Conservation (phyloP, 768 basidiomycete species). For the Daedaleopsis sinensis region DNA sequence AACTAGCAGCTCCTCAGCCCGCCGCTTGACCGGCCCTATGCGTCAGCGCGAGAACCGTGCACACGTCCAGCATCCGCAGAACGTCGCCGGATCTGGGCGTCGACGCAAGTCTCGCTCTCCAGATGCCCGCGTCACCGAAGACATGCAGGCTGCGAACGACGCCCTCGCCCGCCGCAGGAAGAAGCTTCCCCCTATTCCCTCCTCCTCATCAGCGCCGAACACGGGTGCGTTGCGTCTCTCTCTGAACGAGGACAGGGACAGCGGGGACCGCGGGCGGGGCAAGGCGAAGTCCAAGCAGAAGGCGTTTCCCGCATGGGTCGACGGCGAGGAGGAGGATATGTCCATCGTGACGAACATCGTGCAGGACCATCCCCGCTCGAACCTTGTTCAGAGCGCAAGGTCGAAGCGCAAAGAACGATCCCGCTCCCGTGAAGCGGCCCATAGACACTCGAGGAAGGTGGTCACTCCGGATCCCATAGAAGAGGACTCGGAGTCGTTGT, state of each 20-base stretch:
- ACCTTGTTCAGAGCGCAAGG: slow-evolving; percentile 3
- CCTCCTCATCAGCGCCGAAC: neutral
- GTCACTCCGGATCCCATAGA: slow-evolving; percentile 33
- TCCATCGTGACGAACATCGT: slow-evolving; percentile 20
- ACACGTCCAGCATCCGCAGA: neutral
- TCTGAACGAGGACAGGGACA: slow-evolving; percentile 8
- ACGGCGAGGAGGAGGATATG: slow-evolving; percentile 13
- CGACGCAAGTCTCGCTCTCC: slow-evolving; percentile 41
- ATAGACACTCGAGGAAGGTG: slow-evolving; percentile 27
- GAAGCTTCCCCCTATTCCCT: slow-evolving; percentile 21
- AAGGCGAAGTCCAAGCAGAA: slow-evolving; percentile 16
- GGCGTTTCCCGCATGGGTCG: slow-evolving; percentile 7
- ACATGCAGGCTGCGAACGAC: slow-evolving; percentile 23
- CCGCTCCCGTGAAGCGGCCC: slow-evolving; percentile 37
- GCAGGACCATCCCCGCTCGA: slow-evolving; percentile 19
- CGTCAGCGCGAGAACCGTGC: slow-evolving; percentile 28
- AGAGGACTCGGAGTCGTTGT: slow-evolving; percentile 26
- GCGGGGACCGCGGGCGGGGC: slow-evolving; percentile 16
- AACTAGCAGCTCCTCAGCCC: slow-evolving; percentile 2
- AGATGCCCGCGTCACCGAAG: slow-evolving; percentile 29
- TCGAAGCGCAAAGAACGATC: slow-evolving; percentile 39
- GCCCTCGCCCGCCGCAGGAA: slow-evolving; percentile 34
- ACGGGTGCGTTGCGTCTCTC: neutral
- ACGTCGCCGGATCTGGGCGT: slow-evolving; percentile 13
- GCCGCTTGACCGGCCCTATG: slow-evolving; percentile 12